Evolutionary conservation across 306 rosid genomes (phyloP), one percentile per base, ranked within the genome.

Genomic region (Glycyrrhiza uralensis): DNA sequence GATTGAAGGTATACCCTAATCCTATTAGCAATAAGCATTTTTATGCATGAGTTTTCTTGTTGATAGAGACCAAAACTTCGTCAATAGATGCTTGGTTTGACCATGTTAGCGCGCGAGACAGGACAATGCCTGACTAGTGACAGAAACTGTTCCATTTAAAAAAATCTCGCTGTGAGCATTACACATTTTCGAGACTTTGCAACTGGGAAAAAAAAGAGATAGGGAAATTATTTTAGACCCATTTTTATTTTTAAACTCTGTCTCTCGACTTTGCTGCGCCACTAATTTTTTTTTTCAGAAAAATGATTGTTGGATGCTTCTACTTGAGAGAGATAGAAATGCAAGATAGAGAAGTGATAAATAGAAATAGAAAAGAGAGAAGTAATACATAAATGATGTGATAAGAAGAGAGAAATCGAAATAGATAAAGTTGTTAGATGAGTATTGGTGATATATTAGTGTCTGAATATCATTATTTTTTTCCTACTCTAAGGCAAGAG

Each of bases 241-340:
- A 32, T 5, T 5, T 33, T 33, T 0, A 2, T 45, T 36, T 57
- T 47, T 24, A 45, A 52, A 15, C 36, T 28, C 38, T 36, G 0
- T 15, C 26, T 69, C 8, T 51, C 13, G 4, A 60, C 2, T 23
- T 69, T 72, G 79, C 76, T 78, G 79, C 78, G 78, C 83, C 86
- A 75, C 74, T 69, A 69, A 45, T 74, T 62, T 38, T 73, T n/a
- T n/a, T n/a, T n/a, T n/a, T n/a, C n/a, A n/a, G n/a, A n/a, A n/a
- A n/a, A n/a, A n/a, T n/a, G n/a, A n/a, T n/a, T n/a, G n/a, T n/a
- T n/a, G n/a, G n/a, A n/a, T n/a, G n/a, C n/a, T n/a, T n/a, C n/a
- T n/a, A n/a, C n/a, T n/a, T n/a, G n/a, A n/a, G n/a, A n/a, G n/a
- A n/a, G n/a, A n/a, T n/a, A n/a, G n/a, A n/a, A n/a, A n/a, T n/a